Percentiles rank a stretch among this genome's conserved stretches.
These are phyloP conservation scores for Xylaria sp. DNA, from an alignment of 2,329 filamentous ascomycete species.

Conservation along the genomic window DNA sequence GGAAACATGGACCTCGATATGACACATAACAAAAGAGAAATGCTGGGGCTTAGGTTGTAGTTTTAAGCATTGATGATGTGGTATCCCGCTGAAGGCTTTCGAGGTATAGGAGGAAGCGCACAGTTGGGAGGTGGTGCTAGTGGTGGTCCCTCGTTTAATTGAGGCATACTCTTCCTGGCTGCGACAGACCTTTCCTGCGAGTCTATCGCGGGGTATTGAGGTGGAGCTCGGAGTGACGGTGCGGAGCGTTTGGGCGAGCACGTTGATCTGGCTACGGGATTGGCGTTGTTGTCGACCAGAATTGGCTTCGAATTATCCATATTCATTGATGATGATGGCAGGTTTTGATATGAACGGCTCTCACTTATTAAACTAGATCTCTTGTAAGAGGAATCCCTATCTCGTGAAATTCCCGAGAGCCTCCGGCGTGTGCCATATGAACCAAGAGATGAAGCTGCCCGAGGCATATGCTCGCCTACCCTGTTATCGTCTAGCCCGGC, in stretches of 20 bases:
- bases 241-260: slow-evolving; percentile 45
- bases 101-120: slow-evolving; percentile 65
- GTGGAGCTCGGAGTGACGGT: slow-evolving; percentile 39
- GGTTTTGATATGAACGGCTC: slow-evolving; percentile 26
- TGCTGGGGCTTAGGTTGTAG: slow-evolving; percentile 6
- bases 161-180: slow-evolving; percentile 63
- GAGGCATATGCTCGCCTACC: slow-evolving; percentile 33
- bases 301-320: slow-evolving; percentile 32
- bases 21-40: slow-evolving; percentile 11
- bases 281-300: slow-evolving; percentile 32
- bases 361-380: slow-evolving; percentile 38
- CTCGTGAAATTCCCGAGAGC: slow-evolving; percentile 29
- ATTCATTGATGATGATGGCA: slow-evolving; percentile 31
- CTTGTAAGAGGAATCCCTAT: slow-evolving; percentile 35
- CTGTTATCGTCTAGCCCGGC: neutral
- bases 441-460: slow-evolving; percentile 42
- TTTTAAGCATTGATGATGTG: slow-evolving; percentile 34
- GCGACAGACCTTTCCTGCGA: slow-evolving; percentile 35
- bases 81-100: slow-evolving; percentile 40
- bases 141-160: slow-evolving; percentile 62
- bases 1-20: slow-evolving; percentile 19
- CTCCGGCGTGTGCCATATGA: slow-evolving; percentile 35
- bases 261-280: slow-evolving; percentile 28
- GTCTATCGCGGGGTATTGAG: slow-evolving; percentile 32
- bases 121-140: slow-evolving; percentile 66